Evolutionary conservation across 2,329 filamentous ascomycete species (phyloP).

Genomic region (Microsporum audouinii): DNA sequence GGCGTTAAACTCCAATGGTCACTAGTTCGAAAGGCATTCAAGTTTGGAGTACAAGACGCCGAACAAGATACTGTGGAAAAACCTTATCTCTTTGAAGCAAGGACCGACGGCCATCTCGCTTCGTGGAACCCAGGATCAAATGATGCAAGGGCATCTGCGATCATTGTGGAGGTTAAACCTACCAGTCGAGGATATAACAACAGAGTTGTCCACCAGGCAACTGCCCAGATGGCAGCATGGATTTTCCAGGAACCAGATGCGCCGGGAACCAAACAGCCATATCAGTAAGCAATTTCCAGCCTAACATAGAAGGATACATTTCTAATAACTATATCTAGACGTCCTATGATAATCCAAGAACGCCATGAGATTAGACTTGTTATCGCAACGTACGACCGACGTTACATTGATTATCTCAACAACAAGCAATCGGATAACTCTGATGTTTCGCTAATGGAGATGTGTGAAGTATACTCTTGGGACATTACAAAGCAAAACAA

Average conservation of each 20-base stretch:
- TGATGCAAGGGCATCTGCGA: not conserved
- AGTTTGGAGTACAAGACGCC: no score
- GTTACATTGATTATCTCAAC: no score
- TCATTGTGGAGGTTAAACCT: slow-evolving; percentile 3
- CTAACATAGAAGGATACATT: not conserved
- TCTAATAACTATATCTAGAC: not conserved
- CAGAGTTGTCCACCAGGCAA: not conserved
- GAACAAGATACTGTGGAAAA: no score
- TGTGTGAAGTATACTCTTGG: not conserved
- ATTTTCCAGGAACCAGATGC: slow-evolving; percentile 4
- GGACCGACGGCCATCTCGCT: not conserved
- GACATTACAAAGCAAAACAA: no score
- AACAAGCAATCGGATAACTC: no score
- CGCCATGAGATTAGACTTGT: no score
- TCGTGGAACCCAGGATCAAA: not conserved
- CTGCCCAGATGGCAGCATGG: slow-evolving; percentile 7
- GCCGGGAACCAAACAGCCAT: not conserved
- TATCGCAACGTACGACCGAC: no score
- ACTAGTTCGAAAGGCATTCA: not conserved
- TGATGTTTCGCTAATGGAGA: no score
- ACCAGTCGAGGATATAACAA: not conserved
- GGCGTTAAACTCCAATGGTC: not conserved
- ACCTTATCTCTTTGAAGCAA: not conserved
- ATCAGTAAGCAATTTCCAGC: not conserved
- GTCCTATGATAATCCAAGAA: slow-evolving; percentile 2